Conservation (phyloP, 1,139 yeast species). For the Pichiaceae sp. region DNA sequence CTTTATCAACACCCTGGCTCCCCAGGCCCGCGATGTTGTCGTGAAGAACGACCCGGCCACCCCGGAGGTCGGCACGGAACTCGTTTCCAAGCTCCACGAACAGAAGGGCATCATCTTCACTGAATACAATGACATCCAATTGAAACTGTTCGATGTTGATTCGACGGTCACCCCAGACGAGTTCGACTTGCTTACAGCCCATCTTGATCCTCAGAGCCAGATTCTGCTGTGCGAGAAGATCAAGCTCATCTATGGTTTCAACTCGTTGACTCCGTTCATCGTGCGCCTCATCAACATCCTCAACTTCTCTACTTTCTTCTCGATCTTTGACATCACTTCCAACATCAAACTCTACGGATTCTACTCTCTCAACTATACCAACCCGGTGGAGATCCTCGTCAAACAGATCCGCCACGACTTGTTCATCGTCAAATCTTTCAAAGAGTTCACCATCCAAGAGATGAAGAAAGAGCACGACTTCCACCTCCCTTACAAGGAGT, state of each 20-base stretch:
- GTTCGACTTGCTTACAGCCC: slow-evolving; percentile 13
- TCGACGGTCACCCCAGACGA: slow-evolving; percentile 16
- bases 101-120: slow-evolving; percentile 20
- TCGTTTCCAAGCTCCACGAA: slow-evolving; percentile 11
- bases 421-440: slow-evolving; percentile 21
- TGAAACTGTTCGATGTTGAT: slow-evolving; percentile 21
- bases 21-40: slow-evolving; percentile 8
- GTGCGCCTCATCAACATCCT: slow-evolving; percentile 14
- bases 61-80: background rate
- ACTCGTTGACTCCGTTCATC: slow-evolving; percentile 16
- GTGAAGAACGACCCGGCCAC: slow-evolving; percentile 2
- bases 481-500: slow-evolving; percentile 23
- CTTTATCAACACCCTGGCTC: slow-evolving; percentile 12
- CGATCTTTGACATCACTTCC: slow-evolving; percentile 22
- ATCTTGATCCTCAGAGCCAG: slow-evolving; percentile 10
- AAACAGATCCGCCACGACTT: slow-evolving; percentile 22
- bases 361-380: slow-evolving; percentile 16
- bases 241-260: slow-evolving; percentile 18
- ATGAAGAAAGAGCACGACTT: slow-evolving; percentile 23
- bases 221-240: slow-evolving; percentile 19
- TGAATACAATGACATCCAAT: slow-evolving; percentile 17
- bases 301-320: slow-evolving; percentile 19
- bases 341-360: slow-evolving; percentile 22
- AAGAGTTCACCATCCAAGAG: slow-evolving; percentile 22
- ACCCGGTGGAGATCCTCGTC: slow-evolving; percentile 21